phyloP scores from a whole-genome alignment of 176 grass and related monocot species.

The Avena atlantica region DNA sequence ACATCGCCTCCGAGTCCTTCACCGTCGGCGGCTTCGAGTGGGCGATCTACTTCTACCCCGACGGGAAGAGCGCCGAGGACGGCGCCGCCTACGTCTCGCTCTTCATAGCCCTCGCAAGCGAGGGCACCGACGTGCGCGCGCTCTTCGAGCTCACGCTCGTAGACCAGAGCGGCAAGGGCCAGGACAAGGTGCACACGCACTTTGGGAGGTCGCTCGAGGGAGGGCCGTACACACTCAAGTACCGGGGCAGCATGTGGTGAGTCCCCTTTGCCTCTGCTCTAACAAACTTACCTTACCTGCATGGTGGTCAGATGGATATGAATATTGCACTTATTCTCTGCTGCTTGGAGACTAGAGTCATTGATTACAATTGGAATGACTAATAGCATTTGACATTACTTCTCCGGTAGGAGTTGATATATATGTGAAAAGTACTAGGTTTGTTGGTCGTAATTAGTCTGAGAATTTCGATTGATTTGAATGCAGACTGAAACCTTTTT shows the following conservation, averaged over 20 bases:
- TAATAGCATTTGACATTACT: not conserved
- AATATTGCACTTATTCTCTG: not conserved
- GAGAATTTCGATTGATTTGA: not conserved
- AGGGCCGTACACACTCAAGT: conserved; percentile 92
- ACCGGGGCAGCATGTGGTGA: conserved; percentile 96
- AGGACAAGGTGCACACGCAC: conserved; percentile 93
- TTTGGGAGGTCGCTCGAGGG: conserved; percentile 83
- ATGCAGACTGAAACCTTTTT: not conserved
- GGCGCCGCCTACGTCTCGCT: conserved; percentile 82
- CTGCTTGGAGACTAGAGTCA: not conserved
- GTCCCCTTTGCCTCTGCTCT: not conserved
- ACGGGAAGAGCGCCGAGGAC: conserved; percentile 94
- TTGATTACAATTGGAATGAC: not conserved
- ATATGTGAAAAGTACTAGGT: not conserved
- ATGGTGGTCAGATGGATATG: not conserved
- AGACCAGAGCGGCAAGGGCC: conserved; percentile 90
- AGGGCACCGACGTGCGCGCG: conserved; percentile 89
- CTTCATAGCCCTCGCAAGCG: conserved; percentile 93
- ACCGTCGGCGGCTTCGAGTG: conserved; percentile 85
- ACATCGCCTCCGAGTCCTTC: conserved; percentile 90
- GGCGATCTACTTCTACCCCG: conserved; percentile 98
- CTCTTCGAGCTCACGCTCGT: conserved; percentile 94
- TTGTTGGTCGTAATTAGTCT: not conserved
- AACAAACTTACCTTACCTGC: not conserved
- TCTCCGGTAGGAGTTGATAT: not conserved